Percentiles rank a stretch among this genome's conserved stretches.
phyloP scores from a whole-genome alignment of 176 grass and related monocot species.

The Paspalum vaginatum region DNA sequence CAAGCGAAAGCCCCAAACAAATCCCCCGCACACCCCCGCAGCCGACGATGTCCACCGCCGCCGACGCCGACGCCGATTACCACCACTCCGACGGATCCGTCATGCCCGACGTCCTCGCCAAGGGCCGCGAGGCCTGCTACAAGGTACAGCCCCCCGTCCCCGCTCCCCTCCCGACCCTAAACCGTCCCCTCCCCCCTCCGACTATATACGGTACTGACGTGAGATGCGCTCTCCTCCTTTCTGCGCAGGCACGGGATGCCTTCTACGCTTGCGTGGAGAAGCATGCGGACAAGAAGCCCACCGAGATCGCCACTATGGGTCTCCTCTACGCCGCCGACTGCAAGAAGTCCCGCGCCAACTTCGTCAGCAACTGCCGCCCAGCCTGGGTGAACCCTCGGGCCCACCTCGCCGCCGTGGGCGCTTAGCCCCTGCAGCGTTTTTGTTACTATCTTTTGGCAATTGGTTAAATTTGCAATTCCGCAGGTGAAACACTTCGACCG shows the following conservation, averaged over 20 bases:
- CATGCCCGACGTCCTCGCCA: slow-evolving; percentile 84
- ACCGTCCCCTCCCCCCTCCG: not conserved
- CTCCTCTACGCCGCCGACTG: slow-evolving; percentile 78
- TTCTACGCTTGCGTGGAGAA: slow-evolving; percentile 95
- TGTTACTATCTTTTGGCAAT: not conserved
- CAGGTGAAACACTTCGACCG: slow-evolving; percentile 96
- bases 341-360: slow-evolving; percentile 75
- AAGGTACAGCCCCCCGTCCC: slow-evolving; percentile 44
- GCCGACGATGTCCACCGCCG: slow-evolving; percentile 42
- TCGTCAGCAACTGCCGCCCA: slow-evolving; percentile 70
- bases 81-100: slow-evolving; percentile 26
- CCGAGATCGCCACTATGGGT: slow-evolving; percentile 84
- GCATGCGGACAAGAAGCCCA: slow-evolving; percentile 74
- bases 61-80: slow-evolving; percentile 18
- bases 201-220: slow-evolving; percentile 15
- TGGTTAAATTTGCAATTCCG: not conserved
- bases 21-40: slow-evolving; percentile 19
- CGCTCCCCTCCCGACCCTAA: not conserved
- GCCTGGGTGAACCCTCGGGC: slow-evolving; percentile 59
- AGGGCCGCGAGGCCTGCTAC: slow-evolving; percentile 80
- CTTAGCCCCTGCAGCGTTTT: not conserved
- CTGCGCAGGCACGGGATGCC: slow-evolving; percentile 66
- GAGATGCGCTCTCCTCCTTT: not conserved
- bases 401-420: not conserved
- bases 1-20: slow-evolving; percentile 39